Evolutionary conservation across 2,329 filamentous ascomycete species (phyloP).

Genomic region (Metarhizium guizhouense): DNA sequence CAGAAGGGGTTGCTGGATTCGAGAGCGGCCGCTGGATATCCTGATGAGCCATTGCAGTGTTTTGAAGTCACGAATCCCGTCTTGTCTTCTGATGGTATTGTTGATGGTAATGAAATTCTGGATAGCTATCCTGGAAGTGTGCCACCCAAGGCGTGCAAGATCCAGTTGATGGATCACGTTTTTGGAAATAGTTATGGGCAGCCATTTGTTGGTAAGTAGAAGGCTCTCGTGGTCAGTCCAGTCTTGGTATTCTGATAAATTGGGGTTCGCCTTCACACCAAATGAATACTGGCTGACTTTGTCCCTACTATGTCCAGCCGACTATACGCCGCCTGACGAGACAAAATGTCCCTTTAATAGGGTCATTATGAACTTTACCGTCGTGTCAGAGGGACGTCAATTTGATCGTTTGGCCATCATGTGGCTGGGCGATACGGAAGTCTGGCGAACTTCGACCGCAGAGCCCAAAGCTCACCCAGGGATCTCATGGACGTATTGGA

Average conservation of each 20-base stretch:
- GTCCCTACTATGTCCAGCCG: conserved; percentile 1
- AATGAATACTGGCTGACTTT: not conserved
- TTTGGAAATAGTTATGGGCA: conserved; percentile 67
- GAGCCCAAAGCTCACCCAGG: conserved; percentile 59
- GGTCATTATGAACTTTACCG: conserved; percentile 68
- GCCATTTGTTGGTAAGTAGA: conserved; percentile 57
- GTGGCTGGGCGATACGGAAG: conserved; percentile 67
- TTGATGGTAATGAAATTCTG: conserved; percentile 7
- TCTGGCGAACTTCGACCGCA: conserved; percentile 78
- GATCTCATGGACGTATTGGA: conserved; percentile 68
- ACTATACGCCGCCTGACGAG: conserved; percentile 29
- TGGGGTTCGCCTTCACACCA: not conserved
- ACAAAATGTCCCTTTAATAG: conserved; percentile 63
- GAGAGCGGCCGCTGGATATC: not conserved
- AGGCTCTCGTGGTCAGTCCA: not conserved
- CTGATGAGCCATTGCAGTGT: conserved; percentile 33
- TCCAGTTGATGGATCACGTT: conserved; percentile 59
- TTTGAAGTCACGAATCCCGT: conserved; percentile 64
- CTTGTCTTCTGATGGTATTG: conserved; percentile 35
- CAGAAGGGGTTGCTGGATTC: not conserved
- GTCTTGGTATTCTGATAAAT: not conserved
- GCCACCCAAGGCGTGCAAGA: conserved; percentile 29
- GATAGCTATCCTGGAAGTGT: not conserved
- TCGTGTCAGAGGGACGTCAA: conserved; percentile 61
- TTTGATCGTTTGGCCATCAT: conserved; percentile 69